phyloP scores from a whole-genome alignment of 1,139 yeast species.

The Yamadazyma songkhlaensis region DNA sequence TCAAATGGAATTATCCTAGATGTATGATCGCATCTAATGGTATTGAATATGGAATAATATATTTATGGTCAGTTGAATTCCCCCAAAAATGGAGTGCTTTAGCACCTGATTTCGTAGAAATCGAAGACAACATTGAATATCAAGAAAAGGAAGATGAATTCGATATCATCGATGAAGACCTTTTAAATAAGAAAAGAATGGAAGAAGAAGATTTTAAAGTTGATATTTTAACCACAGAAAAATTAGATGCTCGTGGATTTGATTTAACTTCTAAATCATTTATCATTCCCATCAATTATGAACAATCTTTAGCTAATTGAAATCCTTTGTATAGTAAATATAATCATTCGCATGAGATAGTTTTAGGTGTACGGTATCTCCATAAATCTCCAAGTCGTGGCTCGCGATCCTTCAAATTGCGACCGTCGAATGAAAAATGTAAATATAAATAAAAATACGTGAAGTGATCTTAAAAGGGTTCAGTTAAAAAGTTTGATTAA shows the following conservation, averaged over 20 bases:
- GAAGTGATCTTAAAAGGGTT: conserved; percentile 6
- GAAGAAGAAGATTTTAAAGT: conserved; percentile 70
- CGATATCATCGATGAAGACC: conserved; percentile 71
- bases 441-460: conserved; percentile 11
- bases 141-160: conserved; percentile 91
- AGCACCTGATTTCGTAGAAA: conserved; percentile 95
- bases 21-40: conserved; percentile 88
- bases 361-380: not conserved
- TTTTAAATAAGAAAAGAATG: conserved; percentile 53
- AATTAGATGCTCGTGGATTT: conserved; percentile 68
- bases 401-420: conserved; percentile 1
- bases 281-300: conserved; percentile 44
- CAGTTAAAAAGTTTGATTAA: not conserved
- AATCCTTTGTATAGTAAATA: not conserved
- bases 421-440: conserved; percentile 14
- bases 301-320: conserved; percentile 8
- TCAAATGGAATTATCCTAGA: conserved; percentile 77
- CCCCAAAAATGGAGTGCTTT: conserved; percentile 97
- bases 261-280: conserved; percentile 39
- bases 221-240: conserved; percentile 65
- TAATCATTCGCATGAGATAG: too few relatives aligned
- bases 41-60: conserved; percentile 77
- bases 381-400: conserved; percentile 2
- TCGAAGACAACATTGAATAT: conserved; percentile 88
- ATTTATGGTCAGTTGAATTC: conserved; percentile 77